phyloP scores from a whole-genome alignment of 2,329 filamentous ascomycete genomes.

The Neofusicoccum ribis region DNA sequence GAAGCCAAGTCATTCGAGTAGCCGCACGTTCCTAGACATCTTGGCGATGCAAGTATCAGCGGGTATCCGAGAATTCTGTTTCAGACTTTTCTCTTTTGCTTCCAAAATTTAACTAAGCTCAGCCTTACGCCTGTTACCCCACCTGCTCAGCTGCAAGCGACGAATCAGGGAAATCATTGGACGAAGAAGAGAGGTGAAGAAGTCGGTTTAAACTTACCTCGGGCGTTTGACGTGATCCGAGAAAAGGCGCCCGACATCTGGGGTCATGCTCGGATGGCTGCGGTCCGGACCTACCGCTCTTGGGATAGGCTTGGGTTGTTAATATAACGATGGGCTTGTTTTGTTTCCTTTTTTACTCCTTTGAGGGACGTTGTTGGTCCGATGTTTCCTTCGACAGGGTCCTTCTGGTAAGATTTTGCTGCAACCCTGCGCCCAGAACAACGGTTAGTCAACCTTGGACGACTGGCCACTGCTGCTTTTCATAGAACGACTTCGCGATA shows the following conservation, averaged over 20 bases:
- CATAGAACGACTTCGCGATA: background rate
- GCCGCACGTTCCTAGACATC: background rate
- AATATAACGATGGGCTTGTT: background rate
- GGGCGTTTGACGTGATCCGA: background rate
- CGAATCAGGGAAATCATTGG: background rate
- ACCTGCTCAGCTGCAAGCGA: background rate
- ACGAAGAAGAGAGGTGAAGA: background rate
- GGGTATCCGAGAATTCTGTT: background rate
- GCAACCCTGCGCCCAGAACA: background rate
- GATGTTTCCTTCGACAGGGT: background rate
- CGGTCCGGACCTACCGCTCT: background rate
- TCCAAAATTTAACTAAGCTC: background rate
- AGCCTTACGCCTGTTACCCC: background rate
- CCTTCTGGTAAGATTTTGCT: background rate
- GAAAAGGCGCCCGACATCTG: background rate
- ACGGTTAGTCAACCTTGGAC: background rate
- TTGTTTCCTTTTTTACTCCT: background rate
- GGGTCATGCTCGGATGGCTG: background rate
- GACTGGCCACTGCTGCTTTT: background rate
- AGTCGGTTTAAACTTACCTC: background rate
- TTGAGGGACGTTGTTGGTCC: background rate
- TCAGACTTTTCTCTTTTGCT: background rate
- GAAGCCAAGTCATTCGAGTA: background rate
- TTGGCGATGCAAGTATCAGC: background rate
- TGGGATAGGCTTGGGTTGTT: background rate